phyloP scores from a whole-genome alignment of 192 early-diverging fungal species.

The Chytriomyces sp. region DNA sequence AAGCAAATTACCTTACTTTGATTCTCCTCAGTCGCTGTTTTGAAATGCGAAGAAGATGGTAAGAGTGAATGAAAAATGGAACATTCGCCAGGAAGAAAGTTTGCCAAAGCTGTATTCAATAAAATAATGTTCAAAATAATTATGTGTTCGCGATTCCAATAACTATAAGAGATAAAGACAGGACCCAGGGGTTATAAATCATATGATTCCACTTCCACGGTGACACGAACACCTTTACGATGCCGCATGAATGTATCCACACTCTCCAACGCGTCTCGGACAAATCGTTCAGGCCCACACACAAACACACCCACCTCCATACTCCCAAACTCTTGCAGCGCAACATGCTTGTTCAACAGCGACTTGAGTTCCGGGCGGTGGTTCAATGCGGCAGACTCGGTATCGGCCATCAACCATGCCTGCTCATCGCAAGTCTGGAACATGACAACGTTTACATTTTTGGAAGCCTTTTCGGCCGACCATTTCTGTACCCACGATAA shows the following conservation, averaged over 20 bases:
- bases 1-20: no score
- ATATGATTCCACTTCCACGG: background rate
- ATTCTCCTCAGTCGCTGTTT: no score
- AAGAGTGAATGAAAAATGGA: no score
- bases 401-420: background rate
- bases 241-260: background rate
- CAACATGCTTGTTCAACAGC: slow-evolving; percentile 6
- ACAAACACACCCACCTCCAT: background rate
- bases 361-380: background rate
- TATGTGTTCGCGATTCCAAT: background rate
- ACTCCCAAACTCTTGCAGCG: background rate
- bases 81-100: no score
- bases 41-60: no score
- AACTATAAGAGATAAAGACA: background rate
- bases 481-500: background rate
- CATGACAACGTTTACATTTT: no score
- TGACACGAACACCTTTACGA: background rate
- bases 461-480: no score
- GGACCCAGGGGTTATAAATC: background rate
- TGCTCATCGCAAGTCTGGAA: background rate
- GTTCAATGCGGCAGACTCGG: background rate
- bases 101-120: no score
- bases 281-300: background rate
- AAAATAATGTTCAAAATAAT: no score
- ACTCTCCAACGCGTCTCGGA: background rate